Conservation (phyloP, 805 yeast species). For the Candida qinlingensis region DNA sequence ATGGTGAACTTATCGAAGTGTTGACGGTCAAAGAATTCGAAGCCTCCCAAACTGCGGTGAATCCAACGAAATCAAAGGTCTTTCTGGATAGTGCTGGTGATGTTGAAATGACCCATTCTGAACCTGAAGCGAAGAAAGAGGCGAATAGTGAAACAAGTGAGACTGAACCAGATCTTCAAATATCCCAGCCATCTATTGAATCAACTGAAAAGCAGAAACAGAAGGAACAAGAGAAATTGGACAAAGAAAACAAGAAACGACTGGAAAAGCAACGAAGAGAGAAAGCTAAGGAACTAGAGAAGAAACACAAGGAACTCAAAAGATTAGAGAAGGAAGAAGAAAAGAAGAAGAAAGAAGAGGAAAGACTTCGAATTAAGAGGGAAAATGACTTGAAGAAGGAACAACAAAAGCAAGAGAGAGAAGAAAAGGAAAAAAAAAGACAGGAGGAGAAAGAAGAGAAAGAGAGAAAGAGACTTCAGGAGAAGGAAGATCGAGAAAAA, state of each 20-base stretch:
- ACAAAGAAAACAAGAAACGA: conserved; percentile 30
- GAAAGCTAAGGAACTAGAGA: conserved; percentile 16
- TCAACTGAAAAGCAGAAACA: neutral
- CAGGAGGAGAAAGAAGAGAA: conserved; percentile 21
- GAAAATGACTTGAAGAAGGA: conserved; percentile 26
- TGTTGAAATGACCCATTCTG: neutral
- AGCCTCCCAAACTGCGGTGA: neutral
- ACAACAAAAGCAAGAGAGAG: conserved; percentile 22
- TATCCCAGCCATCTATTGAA: neutral
- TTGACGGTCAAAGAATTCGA: neutral
- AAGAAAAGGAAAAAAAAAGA: conserved; percentile 19
- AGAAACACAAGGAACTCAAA: neutral
- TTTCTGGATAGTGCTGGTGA: neutral
- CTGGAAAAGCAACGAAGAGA: conserved; percentile 25
- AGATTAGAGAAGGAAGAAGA: conserved; percentile 19
- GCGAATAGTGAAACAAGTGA: neutral
- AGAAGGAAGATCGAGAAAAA: conserved; percentile 16
- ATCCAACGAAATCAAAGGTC: neutral
- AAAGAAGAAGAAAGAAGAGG: conserved; percentile 20
- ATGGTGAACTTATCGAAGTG: conserved; percentile 1
- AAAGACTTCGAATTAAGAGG: conserved; percentile 31
- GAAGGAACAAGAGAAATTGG: conserved; percentile 18
- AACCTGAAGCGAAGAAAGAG: neutral
- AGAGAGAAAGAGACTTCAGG: conserved; percentile 19
- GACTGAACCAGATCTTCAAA: neutral